phyloP scores from a whole-genome alignment of 176 grass and related monocot genomes.

The Dactylis glomerata region DNA sequence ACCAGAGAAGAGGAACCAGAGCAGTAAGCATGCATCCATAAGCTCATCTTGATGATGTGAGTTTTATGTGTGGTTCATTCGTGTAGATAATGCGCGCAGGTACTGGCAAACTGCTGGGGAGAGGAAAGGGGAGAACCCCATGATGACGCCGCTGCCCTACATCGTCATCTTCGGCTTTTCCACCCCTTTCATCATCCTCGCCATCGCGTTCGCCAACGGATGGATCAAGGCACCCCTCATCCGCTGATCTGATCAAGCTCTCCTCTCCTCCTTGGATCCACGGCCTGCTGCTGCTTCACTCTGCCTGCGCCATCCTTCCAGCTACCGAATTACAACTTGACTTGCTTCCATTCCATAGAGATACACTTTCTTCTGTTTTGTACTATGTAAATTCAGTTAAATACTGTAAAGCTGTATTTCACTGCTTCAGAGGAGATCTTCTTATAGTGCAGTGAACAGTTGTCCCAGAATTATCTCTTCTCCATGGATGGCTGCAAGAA shows the following conservation, averaged over 20 bases:
- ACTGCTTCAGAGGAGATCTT: conserved; percentile 9
- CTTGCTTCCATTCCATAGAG: not conserved
- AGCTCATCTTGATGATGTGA: not conserved
- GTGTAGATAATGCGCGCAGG: conserved; percentile 41
- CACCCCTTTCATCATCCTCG: conserved; percentile 89
- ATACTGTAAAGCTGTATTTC: conserved; percentile 4
- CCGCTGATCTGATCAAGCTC: conserved; percentile 31
- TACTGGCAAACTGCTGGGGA: conserved; percentile 90
- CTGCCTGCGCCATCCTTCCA: not conserved
- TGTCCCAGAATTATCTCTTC: not conserved
- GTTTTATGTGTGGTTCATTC: not conserved
- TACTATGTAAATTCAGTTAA: not conserved
- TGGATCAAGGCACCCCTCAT: conserved; percentile 70
- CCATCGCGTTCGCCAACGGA: conserved; percentile 89
- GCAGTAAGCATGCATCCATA: conserved; percentile 47
- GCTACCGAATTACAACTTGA: conserved; percentile 9
- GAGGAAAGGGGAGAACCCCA: conserved; percentile 93
- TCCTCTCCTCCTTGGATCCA: not conserved
- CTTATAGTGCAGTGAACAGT: not conserved
- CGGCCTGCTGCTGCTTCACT: not conserved
- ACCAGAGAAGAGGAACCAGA: conserved; percentile 90
- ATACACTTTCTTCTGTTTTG: not conserved
- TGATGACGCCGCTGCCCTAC: conserved; percentile 84
- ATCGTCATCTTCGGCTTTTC: conserved; percentile 98
- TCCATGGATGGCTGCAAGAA: not conserved